Conservation (phyloP, 1,284 basidiomycete species). For the Ceratobasidium sp. region DNA sequence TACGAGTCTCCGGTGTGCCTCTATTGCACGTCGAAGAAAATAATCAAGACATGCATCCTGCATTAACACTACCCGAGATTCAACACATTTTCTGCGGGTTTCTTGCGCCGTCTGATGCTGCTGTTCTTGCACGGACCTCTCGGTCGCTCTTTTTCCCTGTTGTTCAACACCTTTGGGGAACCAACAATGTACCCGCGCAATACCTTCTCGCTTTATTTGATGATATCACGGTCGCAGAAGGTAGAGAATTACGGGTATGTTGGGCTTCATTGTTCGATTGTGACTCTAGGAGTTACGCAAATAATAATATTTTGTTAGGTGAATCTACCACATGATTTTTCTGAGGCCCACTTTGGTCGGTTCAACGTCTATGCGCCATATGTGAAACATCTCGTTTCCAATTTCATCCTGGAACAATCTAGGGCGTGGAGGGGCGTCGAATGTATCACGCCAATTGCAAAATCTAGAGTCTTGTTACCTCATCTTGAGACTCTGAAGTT, state of each 20-base stretch:
- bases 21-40: no score
- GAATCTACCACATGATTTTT: not conserved
- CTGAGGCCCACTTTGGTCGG: not conserved
- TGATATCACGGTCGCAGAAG: not conserved
- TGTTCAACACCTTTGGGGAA: not conserved
- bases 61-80: no score
- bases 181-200: not conserved
- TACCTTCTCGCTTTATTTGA: not conserved
- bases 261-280: no score
- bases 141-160: not conserved
- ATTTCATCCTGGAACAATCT: not conserved
- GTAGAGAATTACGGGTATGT: no score
- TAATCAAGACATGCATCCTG: no score
- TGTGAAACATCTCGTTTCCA: not conserved
- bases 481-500: not conserved
- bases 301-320: not conserved
- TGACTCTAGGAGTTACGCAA: no score
- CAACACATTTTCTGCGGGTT: no score
- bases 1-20: no score
- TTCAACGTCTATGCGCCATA: not conserved
- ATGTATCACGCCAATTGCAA: not conserved
- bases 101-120: not conserved
- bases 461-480: not conserved
- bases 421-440: no score
- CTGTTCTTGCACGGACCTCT: not conserved